A percentile compares a stretch with the other conserved stretches of the same genome.
phyloP scores from a whole-genome alignment of 208 protist species.

The Tritrichomonas foetus region DNA sequence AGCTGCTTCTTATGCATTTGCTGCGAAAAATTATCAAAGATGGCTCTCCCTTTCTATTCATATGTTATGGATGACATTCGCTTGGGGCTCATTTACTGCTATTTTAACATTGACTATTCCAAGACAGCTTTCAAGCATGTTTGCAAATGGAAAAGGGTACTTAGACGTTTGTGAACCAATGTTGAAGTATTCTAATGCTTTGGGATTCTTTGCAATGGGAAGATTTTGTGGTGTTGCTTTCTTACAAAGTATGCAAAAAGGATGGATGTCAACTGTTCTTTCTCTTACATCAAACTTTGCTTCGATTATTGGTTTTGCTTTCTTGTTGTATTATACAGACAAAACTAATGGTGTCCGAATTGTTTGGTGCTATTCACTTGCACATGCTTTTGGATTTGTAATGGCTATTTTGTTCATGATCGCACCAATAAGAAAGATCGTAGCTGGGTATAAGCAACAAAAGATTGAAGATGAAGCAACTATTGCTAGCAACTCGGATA shows the following conservation, averaged over 20 bases:
- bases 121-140: neutral
- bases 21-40: neutral
- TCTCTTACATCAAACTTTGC: neutral
- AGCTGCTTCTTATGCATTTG: neutral
- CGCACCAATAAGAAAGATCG: no score
- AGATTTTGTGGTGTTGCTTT: neutral
- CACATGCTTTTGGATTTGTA: neutral
- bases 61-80: neutral
- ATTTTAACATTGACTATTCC: neutral
- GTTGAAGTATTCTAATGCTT: neutral
- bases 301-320: conserved; percentile 3
- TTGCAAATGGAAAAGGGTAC: neutral
- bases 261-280: neutral
- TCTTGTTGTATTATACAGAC: neutral
- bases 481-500: no score
- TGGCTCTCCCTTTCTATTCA: neutral
- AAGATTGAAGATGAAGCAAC: no score
- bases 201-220: neutral
- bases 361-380: neutral
- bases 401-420: neutral
- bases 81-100: neutral
- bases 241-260: neutral
- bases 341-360: neutral
- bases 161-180: neutral
- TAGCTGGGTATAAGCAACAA: no score